Evolutionary conservation across 179 eudicot genomes (phyloP).

Genomic region (Beta corolliflora): DNA sequence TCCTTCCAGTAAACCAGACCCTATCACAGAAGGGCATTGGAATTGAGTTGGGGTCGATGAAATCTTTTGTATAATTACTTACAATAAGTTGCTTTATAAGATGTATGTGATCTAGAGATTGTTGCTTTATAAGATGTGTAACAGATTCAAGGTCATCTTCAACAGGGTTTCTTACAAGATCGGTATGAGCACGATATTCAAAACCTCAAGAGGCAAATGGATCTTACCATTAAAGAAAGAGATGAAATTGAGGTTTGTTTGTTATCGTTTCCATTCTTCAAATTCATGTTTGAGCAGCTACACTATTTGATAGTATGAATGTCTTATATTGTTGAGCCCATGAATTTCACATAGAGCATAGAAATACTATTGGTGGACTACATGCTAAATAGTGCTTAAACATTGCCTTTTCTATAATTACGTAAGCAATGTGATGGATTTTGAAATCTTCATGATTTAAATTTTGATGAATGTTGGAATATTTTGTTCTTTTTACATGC

Average conservation of each 20-base stretch:
- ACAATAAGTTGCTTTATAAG: background rate
- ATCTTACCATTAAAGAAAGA: constrained; percentile 57
- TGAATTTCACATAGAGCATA: background rate
- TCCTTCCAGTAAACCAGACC: background rate
- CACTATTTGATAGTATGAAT: background rate
- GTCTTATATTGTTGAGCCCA: background rate
- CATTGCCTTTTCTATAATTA: background rate
- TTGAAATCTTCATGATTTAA: background rate
- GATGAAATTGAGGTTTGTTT: constrained; percentile 65
- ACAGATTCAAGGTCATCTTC: background rate
- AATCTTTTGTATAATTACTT: background rate
- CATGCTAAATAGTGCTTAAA: background rate
- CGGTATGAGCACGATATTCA: constrained; percentile 56
- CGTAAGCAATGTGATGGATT: background rate
- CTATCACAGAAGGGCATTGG: background rate
- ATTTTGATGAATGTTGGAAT: background rate
- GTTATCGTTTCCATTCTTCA: background rate
- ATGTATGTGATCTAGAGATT: background rate
- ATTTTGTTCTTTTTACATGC: background rate
- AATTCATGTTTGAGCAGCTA: background rate
- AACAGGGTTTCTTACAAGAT: constrained; percentile 53
- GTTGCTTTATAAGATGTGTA: background rate
- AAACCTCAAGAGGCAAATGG: constrained; percentile 59
- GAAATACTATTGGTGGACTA: background rate
- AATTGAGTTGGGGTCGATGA: background rate